Percentiles rank a stretch among this genome's conserved stretches.
Conservation (phyloP, 495 filamentous ascomycete genomes). For the Podospora australis region DNA sequence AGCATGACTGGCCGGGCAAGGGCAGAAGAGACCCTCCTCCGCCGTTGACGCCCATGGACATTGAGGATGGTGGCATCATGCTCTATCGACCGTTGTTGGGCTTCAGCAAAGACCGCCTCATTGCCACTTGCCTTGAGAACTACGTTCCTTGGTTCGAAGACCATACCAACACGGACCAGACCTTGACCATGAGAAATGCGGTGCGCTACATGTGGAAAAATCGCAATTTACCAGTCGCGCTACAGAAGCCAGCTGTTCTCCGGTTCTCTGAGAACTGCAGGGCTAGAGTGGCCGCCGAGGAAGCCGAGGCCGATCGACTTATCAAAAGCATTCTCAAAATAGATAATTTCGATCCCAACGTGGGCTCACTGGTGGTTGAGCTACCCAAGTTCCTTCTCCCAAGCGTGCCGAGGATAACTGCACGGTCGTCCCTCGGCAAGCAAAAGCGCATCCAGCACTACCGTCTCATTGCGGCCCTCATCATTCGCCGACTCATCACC, state of each 20-base stretch:
- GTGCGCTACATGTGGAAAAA: slow-evolving; percentile 58
- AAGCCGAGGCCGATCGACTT: slow-evolving; percentile 30
- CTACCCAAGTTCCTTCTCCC: slow-evolving; percentile 26
- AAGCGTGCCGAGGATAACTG: slow-evolving; percentile 7
- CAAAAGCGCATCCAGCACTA: slow-evolving; percentile 25
- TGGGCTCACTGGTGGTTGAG: slow-evolving; percentile 37
- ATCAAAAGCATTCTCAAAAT: slow-evolving; percentile 26
- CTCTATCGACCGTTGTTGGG: slow-evolving; percentile 69
- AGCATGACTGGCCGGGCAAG: slow-evolving; percentile 23
- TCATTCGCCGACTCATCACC: slow-evolving; percentile 33
- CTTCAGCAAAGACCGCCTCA: slow-evolving; percentile 64
- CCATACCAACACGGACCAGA: slow-evolving; percentile 73
- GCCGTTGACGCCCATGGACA: slow-evolving; percentile 21
- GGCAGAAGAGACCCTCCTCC: slow-evolving; percentile 11
- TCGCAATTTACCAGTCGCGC: slow-evolving; percentile 58
- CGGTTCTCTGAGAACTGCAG: slow-evolving; percentile 39
- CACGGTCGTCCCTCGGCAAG: slow-evolving; percentile 13
- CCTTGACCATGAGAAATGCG: slow-evolving; percentile 72
- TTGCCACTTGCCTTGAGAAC: slow-evolving; percentile 63
- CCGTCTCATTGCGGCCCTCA: slow-evolving; percentile 32
- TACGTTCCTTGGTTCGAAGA: slow-evolving; percentile 74
- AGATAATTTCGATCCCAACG: slow-evolving; percentile 32
- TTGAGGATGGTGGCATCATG: slow-evolving; percentile 63
- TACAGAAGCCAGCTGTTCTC: slow-evolving; percentile 60
- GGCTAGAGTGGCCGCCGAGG: slow-evolving; percentile 20